Base-by-base conservation (phyloP, 2,329 filamentous ascomycete species). In the Ophiostoma ips region DNA sequence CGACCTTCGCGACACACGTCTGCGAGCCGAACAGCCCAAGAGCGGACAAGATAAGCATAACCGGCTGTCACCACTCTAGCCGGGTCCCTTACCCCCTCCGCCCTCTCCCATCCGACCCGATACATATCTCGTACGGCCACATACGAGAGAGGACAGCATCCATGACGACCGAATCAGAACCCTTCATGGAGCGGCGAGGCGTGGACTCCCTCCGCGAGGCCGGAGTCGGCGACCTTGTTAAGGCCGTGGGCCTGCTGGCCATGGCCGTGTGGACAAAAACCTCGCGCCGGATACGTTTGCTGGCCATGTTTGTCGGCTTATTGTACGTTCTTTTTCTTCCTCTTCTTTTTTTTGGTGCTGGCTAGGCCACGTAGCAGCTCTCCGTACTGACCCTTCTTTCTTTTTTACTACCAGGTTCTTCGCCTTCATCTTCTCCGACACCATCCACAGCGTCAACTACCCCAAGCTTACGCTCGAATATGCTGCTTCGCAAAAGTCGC, bases 401-500 rank as follows among this genome's bases (percentile, higher is more conserved):
- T n/a, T 48, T 16, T 1, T 35, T 13, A 16, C 13, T 5, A 2
- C 2, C 41, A 56, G 53, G 16, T 6, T 48, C 18, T 11, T 43
- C 5, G 33, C 48, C n/a, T 15, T 50, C 24, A 19, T 47, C 45
- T 55, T 55, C n/a, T 53, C 53, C 37, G 52, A 49, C 35, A 16
- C 41, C n/a, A 38, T 53, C 24, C 31, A 38, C 43, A 37, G 21
- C 33, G 48, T 46, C 19, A 51, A 44, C 46, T 56, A 63, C 18
- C 63, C 63, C 6, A 55, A 55, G 28, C 55, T 65, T 48, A 57
- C 55, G 10, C 54, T 70, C 46, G 60, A 66, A 48, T 68, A 67
- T 55, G 52, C 54, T 37, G 53, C 61, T 18, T 49, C 58, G 24
- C 56, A 58, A 7, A 57, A 55, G 33, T 62, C 65, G 28, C 63